These are phyloP conservation scores for Macrolepiota albuminosa DNA, from an alignment of 768 basidiomycete species.

Conservation along the genomic window DNA sequence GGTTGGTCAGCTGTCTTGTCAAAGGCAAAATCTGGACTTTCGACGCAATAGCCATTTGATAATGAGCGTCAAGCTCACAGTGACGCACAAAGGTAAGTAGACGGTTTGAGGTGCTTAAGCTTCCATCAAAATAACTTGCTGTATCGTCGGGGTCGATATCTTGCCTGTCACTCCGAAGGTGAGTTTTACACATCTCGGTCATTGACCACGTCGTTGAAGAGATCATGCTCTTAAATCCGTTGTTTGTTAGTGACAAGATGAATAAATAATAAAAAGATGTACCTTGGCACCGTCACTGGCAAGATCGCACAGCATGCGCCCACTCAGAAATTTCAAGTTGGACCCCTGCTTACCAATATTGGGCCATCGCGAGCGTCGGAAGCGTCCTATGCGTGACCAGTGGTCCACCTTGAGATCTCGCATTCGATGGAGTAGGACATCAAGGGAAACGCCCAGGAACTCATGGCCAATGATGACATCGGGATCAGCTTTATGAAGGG, in stretches of 20 bases:
- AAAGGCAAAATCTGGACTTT: slow-evolving; percentile 93
- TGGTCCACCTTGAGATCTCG: slow-evolving; percentile 86
- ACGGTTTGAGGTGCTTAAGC: slow-evolving; percentile 66
- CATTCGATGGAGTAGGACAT: slow-evolving; percentile 89
- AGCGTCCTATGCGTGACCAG: slow-evolving; percentile 91
- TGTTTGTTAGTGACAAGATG: background rate
- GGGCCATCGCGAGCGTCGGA: slow-evolving; percentile 82
- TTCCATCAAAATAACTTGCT: slow-evolving; percentile 82
- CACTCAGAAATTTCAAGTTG: slow-evolving; percentile 79
- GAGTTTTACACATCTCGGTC: slow-evolving; percentile 93
- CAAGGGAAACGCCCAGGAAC: slow-evolving; percentile 84
- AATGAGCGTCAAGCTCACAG: slow-evolving; percentile 93
- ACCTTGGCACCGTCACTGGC: slow-evolving; percentile 95
- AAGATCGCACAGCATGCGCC: slow-evolving; percentile 87
- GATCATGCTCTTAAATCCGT: slow-evolving; percentile 76
- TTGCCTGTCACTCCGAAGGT: slow-evolving; percentile 80
- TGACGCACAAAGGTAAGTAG: slow-evolving; percentile 88
- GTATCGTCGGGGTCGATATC: slow-evolving; percentile 98
- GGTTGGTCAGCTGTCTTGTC: slow-evolving; percentile 89
- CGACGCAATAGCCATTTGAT: slow-evolving; percentile 93
- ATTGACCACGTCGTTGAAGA: slow-evolving; percentile 97
- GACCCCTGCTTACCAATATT: slow-evolving; percentile 75
- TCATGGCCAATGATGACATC: slow-evolving; percentile 95
- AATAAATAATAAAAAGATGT: slow-evolving; percentile 12
- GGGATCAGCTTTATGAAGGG: slow-evolving; percentile 83